Percentiles rank a stretch among this genome's conserved stretches.
Conservation (phyloP, 2,329 filamentous ascomycete genomes). For the Ophiosphaerella herpotricha region DNA sequence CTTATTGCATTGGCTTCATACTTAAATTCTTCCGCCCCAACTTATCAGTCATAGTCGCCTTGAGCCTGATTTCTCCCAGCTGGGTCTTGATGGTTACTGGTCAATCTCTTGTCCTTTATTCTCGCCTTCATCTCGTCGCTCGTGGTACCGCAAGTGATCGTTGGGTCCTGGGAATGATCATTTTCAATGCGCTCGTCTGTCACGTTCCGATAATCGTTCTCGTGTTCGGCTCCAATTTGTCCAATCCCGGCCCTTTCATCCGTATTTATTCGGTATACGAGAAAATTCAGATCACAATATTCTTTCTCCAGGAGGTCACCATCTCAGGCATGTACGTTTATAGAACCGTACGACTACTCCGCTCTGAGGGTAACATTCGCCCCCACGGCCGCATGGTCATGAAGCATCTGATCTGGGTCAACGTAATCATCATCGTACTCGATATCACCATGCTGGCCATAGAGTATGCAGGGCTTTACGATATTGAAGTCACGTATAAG, state of each 20-base stretch:
- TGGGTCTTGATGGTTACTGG: slow-evolving; percentile 65
- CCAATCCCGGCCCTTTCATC: slow-evolving; percentile 9
- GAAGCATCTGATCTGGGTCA: slow-evolving; percentile 44
- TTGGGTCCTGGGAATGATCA: slow-evolving; percentile 60
- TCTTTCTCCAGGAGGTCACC: slow-evolving; percentile 45
- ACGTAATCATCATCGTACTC: slow-evolving; percentile 46
- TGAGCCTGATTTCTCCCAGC: slow-evolving; percentile 53
- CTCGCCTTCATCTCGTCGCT: slow-evolving; percentile 44
- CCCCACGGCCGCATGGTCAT: slow-evolving; percentile 18
- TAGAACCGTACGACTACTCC: slow-evolving; percentile 52
- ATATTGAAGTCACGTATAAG: slow-evolving; percentile 41
- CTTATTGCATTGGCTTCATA: slow-evolving; percentile 16
- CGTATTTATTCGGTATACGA: slow-evolving; percentile 37
- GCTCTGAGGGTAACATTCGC: slow-evolving; percentile 6
- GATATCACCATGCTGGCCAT: slow-evolving; percentile 47
- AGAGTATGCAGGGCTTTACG: slow-evolving; percentile 40
- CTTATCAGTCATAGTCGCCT: slow-evolving; percentile 37
- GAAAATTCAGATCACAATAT: slow-evolving; percentile 46
- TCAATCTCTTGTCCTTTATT: slow-evolving; percentile 65
- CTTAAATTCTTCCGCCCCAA: slow-evolving; percentile 13
- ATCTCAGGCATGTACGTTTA: slow-evolving; percentile 55
- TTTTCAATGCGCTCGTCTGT: slow-evolving; percentile 32
- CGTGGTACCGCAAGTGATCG: slow-evolving; percentile 13
- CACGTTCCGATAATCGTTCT: slow-evolving; percentile 60
- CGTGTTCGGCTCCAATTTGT: slow-evolving; percentile 54